Conservation (phyloP, 2,329 filamentous ascomycete genomes). For the Colletotrichum tabaci region DNA sequence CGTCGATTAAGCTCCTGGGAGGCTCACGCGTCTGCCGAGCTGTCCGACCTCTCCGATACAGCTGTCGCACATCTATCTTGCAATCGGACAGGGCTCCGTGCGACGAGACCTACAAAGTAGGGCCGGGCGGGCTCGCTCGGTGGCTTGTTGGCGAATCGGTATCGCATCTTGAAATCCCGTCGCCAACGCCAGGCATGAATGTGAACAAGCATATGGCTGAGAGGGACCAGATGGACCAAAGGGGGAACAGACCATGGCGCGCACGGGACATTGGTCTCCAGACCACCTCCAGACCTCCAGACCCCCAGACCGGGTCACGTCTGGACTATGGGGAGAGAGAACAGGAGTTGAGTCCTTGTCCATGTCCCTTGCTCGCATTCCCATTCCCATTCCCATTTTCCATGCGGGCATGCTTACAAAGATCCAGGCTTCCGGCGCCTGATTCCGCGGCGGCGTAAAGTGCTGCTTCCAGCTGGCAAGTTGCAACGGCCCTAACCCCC, state of each 20-base stretch:
- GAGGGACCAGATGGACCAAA: no score
- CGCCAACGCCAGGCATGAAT: constrained; percentile 22
- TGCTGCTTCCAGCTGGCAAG: constrained; percentile 37
- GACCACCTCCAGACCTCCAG: not conserved
- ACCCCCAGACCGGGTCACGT: no score
- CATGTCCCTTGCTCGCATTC: constrained; percentile 1
- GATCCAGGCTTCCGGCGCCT: constrained; percentile 23
- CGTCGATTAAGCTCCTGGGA: constrained; percentile 36
- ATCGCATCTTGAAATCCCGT: constrained; percentile 10
- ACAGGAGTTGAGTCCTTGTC: constrained; percentile 3
- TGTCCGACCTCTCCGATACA: constrained; percentile 40
- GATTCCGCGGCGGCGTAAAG: constrained; percentile 14
- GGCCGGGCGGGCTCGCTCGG: not conserved
- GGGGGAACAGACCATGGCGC: constrained; percentile 32
- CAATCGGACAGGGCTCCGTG: constrained; percentile 26
- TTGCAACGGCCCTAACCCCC: constrained; percentile 30
- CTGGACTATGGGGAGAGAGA: constrained; percentile 20
- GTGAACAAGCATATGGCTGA: not conserved
- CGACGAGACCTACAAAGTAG: constrained; percentile 22
- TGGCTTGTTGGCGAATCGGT: constrained; percentile 12
- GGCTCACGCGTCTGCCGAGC: constrained; percentile 33
- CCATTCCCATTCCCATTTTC: not conserved
- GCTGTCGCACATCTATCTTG: constrained; percentile 38
- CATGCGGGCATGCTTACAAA: not conserved
- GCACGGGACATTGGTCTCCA: constrained; percentile 24